Base-by-base conservation (phyloP, 208 protist genomes). In the Blastocrithidia nonstop region DNA sequence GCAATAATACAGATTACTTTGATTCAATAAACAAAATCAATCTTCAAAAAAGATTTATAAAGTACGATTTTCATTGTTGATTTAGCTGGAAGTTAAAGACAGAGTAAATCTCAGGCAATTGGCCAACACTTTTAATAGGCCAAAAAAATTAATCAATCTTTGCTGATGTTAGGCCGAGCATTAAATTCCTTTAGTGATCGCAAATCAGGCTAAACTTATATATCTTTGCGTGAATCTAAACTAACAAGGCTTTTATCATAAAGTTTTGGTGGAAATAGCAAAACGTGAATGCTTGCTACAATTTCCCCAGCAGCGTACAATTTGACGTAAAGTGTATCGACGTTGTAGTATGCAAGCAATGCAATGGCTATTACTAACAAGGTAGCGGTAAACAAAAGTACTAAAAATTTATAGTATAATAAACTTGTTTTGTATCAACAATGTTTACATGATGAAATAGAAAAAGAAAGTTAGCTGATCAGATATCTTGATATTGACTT, bases 281-380 rank as follows among this genome's bases (percentile, higher is more conserved):
- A 87, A 49, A 95, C 91, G 27, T 72, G 94, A 55, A 85, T 96
- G 81, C 85, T 95, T 43, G 88, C 78, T 36, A 90, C 73, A 16
- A 66, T 96, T 28, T 68, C 65, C 4, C 88, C 93, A 17, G 63
- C 81, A 1, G 57, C 54, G 27, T 51, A 23, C 72, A 80, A 81
- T 45, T 46, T 74, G 17, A 80, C 59, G 16, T 70, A 81, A 48
- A 69, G 69, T n/a, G 57, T 74, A 7, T 77, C 70, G 16, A 88
- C 69, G n/a, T 45, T 83, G 7, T 66, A 86, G 45, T 88, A 88
- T 53, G 78, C 78, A 6, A 64, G 50, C 32, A 80, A 81, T 45
- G 74, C 79, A 15, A 74, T 77, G 61, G 71, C 71, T 23, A 88
- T 88, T 44, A 85, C 71, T 7, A 84, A 88, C 39, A 71, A 72